Percentiles rank a stretch among this genome's conserved stretches.
Conservation (phyloP, 306 rosid genomes). For the Sechiopsis laciniata region DNA sequence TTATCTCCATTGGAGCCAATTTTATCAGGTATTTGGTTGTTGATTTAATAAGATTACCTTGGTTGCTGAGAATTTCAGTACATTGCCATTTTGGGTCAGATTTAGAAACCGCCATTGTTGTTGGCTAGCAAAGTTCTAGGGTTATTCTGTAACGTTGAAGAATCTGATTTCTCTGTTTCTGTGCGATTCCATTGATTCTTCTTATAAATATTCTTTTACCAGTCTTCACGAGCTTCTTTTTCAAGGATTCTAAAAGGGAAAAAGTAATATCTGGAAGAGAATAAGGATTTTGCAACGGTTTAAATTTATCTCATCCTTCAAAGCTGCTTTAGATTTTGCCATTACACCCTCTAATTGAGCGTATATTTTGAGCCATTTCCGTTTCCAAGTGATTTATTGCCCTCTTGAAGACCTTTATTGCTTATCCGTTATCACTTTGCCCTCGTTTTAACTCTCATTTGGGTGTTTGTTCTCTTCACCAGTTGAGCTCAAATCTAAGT, state of each 20-base stretch:
- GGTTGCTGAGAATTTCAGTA: constrained; percentile 19
- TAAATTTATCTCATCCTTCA: constrained; percentile 8
- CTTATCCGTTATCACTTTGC: constrained; percentile 13
- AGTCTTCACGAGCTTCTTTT: constrained; percentile 18
- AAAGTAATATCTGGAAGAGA: constrained; percentile 18
- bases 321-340: constrained; percentile 20
- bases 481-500: constrained; percentile 11
- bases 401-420: constrained; percentile 13
- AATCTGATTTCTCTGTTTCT: constrained; percentile 12
- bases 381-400: constrained; percentile 15
- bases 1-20: constrained; percentile 21
- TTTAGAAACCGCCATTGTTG: constrained; percentile 27
- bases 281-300: constrained; percentile 22
- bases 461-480: neutral
- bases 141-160: constrained; percentile 13
- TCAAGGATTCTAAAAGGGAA: constrained; percentile 24
- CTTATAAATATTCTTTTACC: neutral
- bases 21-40: constrained; percentile 49
- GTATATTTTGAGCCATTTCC: constrained; percentile 14
- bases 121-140: constrained; percentile 11
- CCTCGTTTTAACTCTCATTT: constrained; percentile 6
- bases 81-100: constrained; percentile 31
- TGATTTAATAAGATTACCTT: constrained; percentile 20
- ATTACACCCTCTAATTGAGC: constrained; percentile 2
- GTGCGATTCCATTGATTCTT: constrained; percentile 9